Conservation (phyloP, 2,329 filamentous ascomycete genomes). For the Hymenoscyphus linearis region DNA sequence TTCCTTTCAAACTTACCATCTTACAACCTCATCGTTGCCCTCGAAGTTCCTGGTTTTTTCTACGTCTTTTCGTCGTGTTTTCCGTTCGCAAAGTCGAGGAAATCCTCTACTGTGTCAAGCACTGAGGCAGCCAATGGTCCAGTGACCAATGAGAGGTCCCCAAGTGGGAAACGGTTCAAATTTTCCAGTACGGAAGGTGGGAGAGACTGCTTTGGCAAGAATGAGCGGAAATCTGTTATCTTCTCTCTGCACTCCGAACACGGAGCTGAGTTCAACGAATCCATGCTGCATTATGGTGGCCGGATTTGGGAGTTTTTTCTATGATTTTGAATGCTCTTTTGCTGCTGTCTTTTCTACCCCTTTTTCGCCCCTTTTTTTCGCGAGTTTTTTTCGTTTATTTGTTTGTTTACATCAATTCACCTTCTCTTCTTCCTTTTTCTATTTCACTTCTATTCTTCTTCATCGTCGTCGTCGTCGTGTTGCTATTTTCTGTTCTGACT, state of each 20-base stretch:
- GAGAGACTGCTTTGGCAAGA: slow-evolving; percentile 32
- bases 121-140: slow-evolving; percentile 10
- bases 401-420: not conserved
- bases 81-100: slow-evolving; percentile 8
- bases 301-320: not conserved
- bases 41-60: slow-evolving; percentile 13
- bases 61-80: slow-evolving; percentile 15
- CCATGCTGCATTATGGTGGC: not conserved
- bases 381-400: not conserved
- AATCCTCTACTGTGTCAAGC: not conserved
- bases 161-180: slow-evolving; percentile 14
- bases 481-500: not conserved
- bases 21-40: slow-evolving; percentile 8
- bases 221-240: slow-evolving; percentile 1
- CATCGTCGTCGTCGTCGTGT: not conserved
- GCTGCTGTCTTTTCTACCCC: not conserved
- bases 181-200: slow-evolving; percentile 2
- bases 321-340: not conserved
- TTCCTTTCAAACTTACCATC: slow-evolving; percentile 7
- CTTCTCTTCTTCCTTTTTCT: not conserved
- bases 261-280: not conserved
- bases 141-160: slow-evolving; percentile 15
- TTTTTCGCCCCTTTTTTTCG: not conserved
- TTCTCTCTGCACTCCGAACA: not conserved
- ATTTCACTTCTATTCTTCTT: not conserved